Evolutionary conservation across 371 early-diverging fungal species (phyloP), one percentile per base, ranked within the genome.

Genomic region (Saksenaea vasiformis): DNA sequence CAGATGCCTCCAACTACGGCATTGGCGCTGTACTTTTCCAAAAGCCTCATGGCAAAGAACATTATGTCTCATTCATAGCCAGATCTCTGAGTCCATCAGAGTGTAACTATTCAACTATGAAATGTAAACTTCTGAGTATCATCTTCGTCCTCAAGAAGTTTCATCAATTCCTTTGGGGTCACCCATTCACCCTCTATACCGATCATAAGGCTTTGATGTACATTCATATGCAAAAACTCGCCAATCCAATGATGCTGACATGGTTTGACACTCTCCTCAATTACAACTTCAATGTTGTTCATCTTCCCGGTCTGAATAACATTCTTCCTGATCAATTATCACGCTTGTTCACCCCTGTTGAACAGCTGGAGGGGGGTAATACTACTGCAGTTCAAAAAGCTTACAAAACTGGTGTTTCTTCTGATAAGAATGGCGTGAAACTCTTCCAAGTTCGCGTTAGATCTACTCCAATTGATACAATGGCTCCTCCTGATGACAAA

Each of bases 1-100:
- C 76, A 0, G 80, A 85, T 58, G 77, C 81, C 0, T 80, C 78
- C 3, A 65, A 77, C 31, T 43, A 43, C 8, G 79, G 76, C 8
- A 75, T 78, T 28, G 79, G 75, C 10, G 73, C 70, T 17, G 70
- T 65, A 0, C 54, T 84, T 9, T 71, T 44, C 37, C 75, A 75
- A 63, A 61, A 35, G 1, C 63, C 39, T 5, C 19, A 64, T 24
- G 56, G 34, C 1, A 36, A 56, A 26, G 51, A 22, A 54, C 28
- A 54, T 9, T 62, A 70, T 43, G 70, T 70, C 15, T 62, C 54
- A 1, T 73, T 70, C 15, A 37, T 65, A 3, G 64, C 74, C 0
- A 24, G 65, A 5, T n/a, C 62, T 1, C 41, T 69, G 5, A 47
- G n/a, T n/a, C n/a, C 63, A 17, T 37, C 27, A 22, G 66, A 72